Percentiles rank a stretch among this genome's conserved stretches.
These are phyloP conservation scores for Aureobasidium leucospermi DNA, from an alignment of 2,329 filamentous ascomycete species.

Conservation along the genomic window DNA sequence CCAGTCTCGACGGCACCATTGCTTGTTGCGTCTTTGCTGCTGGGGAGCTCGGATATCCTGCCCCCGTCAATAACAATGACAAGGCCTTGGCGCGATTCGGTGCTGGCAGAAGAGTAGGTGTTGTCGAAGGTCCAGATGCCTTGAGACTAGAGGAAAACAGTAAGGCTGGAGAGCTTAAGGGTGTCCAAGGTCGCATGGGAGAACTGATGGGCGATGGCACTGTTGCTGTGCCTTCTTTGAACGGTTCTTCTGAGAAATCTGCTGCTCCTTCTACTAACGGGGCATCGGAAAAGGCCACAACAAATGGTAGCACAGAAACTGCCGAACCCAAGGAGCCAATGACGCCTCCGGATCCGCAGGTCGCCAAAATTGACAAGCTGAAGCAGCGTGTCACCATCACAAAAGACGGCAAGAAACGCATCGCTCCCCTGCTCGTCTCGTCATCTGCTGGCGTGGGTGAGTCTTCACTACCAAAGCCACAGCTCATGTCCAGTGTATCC, in stretches of 20 bases:
- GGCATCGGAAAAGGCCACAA: conserved; percentile 27
- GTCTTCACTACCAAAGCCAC: conserved; percentile 81
- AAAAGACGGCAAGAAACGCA: conserved; percentile 94
- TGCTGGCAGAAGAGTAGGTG: conserved; percentile 77
- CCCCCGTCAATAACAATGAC: conserved; percentile 80
- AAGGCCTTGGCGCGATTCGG: conserved; percentile 90
- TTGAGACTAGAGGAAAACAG: conserved; percentile 82
- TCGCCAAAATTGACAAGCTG: conserved; percentile 57
- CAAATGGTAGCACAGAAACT: conserved; percentile 22
- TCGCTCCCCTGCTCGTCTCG: conserved; percentile 77
- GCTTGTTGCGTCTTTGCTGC: conserved; percentile 73
- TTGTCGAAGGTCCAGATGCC: conserved; percentile 86
- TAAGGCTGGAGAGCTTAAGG: conserved; percentile 82
- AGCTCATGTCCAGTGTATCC: conserved; percentile 67
- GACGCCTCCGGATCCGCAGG: conserved; percentile 45
- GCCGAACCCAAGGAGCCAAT: conserved; percentile 43
- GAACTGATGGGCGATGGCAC: conserved; percentile 88
- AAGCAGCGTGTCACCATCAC: conserved; percentile 92
- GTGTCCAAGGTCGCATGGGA: conserved; percentile 91
- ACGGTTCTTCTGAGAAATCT: conserved; percentile 22
- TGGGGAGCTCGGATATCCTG: conserved; percentile 84
- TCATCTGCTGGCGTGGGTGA: conserved; percentile 81
- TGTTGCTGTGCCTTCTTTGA: conserved; percentile 41
- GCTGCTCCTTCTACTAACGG: conserved; percentile 38
- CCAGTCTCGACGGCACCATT: conserved; percentile 84